Conservation (phyloP, 2,329 filamentous ascomycete species). For the Ophiocordyceps camponoti-floridani region DNA sequence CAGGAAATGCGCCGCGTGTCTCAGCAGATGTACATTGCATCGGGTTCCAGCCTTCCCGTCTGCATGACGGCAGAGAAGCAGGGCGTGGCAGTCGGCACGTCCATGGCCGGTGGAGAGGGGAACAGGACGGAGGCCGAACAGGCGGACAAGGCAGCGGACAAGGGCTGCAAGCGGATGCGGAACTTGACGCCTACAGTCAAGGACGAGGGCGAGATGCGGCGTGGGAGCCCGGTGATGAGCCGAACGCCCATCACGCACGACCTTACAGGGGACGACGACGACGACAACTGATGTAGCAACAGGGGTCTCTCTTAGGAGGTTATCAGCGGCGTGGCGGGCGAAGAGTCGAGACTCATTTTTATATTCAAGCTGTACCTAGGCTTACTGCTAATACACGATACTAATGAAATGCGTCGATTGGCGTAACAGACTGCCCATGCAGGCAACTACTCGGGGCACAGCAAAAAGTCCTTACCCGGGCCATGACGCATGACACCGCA, state of each 20-base stretch:
- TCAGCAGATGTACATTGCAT: constrained; percentile 16
- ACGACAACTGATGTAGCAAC: neutral
- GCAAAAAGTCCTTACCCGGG: too few species aligned
- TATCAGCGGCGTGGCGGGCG: neutral
- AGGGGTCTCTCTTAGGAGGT: neutral
- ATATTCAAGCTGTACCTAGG: neutral
- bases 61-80: constrained; percentile 2
- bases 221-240: constrained; percentile 9
- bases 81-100: neutral
- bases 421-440: too few species aligned
- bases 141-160: constrained; percentile 9
- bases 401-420: too few species aligned
- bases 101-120: constrained; percentile 1
- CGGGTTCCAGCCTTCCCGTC: constrained; percentile 6
- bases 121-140: neutral
- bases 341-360: neutral
- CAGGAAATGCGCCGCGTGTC: constrained; percentile 21
- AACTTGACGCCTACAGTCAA: constrained; percentile 29
- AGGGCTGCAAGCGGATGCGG: constrained; percentile 25
- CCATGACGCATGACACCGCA: too few species aligned
- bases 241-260: constrained; percentile 14
- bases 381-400: too few species aligned
- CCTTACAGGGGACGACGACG: constrained; percentile 8
- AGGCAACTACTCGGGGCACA: too few species aligned
- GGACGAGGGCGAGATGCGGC: constrained; percentile 23